A percentile compares a stretch with the other conserved stretches of the same genome.
Conservation (phyloP, 2,329 filamentous ascomycete genomes). For the Colletotrichum viniferum region DNA sequence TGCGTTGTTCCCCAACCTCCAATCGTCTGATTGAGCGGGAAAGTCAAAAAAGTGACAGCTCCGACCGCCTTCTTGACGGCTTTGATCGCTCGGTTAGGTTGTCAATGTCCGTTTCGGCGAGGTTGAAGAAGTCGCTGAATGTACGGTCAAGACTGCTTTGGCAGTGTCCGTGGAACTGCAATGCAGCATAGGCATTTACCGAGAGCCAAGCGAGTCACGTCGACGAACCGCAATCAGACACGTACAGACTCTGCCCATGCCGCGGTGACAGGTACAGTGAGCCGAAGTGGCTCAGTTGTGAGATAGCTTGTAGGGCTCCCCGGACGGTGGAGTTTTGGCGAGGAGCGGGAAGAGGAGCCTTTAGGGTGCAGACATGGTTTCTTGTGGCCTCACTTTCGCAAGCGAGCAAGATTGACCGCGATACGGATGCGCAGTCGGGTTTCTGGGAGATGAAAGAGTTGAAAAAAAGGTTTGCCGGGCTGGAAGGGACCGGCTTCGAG, state of each 20-base stretch:
- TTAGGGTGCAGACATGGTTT: neutral
- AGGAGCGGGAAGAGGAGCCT: neutral
- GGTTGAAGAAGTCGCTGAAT: neutral
- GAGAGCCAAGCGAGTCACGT: neutral
- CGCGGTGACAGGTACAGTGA: neutral
- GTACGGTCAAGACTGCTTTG: neutral
- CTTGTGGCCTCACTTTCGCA: neutral
- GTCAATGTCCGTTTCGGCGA: neutral
- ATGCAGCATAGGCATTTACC: neutral
- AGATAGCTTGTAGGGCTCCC: neutral
- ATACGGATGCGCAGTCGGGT: neutral
- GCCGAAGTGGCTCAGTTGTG: neutral
- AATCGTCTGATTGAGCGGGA: neutral
- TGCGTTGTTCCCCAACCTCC: neutral
- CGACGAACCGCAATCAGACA: neutral
- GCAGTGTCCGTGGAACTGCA: neutral
- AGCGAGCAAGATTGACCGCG: conserved; percentile 4
- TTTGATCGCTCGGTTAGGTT: neutral
- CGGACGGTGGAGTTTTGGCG: neutral
- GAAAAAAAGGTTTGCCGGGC: neutral
- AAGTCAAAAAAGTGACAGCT: neutral
- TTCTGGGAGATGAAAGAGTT: neutral
- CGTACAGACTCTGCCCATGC: neutral
- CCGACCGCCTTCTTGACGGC: neutral
- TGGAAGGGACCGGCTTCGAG: neutral